These are phyloP conservation scores for Paramecium octaurelia DNA, from an alignment of 73 alveolate species.

Conservation along the genomic window DNA sequence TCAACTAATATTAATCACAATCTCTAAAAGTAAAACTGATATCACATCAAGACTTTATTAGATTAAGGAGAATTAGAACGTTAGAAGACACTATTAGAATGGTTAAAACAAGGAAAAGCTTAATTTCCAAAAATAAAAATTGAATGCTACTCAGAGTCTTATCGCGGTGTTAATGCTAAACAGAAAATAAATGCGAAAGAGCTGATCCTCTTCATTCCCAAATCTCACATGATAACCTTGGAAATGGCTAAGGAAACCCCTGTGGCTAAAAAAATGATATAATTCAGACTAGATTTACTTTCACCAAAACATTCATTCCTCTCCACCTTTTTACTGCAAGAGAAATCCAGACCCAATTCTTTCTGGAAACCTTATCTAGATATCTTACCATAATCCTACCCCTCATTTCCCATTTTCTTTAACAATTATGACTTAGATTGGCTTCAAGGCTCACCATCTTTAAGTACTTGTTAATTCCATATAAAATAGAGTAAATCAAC, in stretches of 20 bases:
- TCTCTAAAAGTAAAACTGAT: background rate
- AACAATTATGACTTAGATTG: slow-evolving; percentile 81
- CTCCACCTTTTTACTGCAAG: slow-evolving; percentile 89
- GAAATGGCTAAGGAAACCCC: slow-evolving; percentile 89
- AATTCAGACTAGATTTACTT: slow-evolving; percentile 78
- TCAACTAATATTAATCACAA: background rate
- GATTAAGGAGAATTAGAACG: slow-evolving; percentile 73
- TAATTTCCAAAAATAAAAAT: slow-evolving; percentile 72
- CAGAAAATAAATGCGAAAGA: slow-evolving; percentile 73
- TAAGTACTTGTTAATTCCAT: slow-evolving; percentile 51
- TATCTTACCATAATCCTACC: slow-evolving; percentile 84
- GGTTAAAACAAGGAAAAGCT: slow-evolving; percentile 81
- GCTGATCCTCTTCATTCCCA: slow-evolving; percentile 84
- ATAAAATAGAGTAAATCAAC: slow-evolving; percentile 65
- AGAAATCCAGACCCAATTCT: slow-evolving; percentile 71
- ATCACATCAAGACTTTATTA: slow-evolving; percentile 39
- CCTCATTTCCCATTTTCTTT: slow-evolving; percentile 92
- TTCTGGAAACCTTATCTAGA: slow-evolving; percentile 88
- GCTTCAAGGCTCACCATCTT: slow-evolving; percentile 94
- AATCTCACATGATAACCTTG: slow-evolving; percentile 88
- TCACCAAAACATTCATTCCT: slow-evolving; percentile 96
- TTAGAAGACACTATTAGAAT: slow-evolving; percentile 56
- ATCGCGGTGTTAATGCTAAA: slow-evolving; percentile 91
- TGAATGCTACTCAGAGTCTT: slow-evolving; percentile 80
- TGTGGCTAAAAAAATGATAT: slow-evolving; percentile 85